Evolutionary conservation across 768 basidiomycete species (phyloP), one percentile per base, ranked within the genome.

Genomic region (Lactarius indigo): DNA sequence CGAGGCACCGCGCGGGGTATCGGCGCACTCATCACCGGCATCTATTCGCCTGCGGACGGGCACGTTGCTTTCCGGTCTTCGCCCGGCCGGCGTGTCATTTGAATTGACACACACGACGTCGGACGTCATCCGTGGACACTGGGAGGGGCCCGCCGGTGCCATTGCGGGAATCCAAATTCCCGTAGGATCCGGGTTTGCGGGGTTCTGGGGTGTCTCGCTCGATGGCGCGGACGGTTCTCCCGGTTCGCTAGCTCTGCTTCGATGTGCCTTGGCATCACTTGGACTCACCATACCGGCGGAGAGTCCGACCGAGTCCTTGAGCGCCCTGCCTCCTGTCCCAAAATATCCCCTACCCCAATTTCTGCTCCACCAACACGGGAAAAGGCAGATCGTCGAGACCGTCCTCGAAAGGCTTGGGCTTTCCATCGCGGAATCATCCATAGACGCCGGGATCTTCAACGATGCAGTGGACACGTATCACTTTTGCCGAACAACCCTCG

Each of bases 401-500:
- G 76, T 84, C 23, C 72, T 83, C 23, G 71, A 79, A 55, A 74
- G 78, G 2, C 68, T 85, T 6, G 63, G 60, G 1, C 55, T 76
- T 23, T 71, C 78, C 6, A 64, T 55, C 31, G 44, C 68, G 5
- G 63, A 37, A 5, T 72, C 74, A 5, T 30, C 61, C 23, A 23
- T 44, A 20, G 31, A 30, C 17, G 68, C 70, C 7, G 73, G 72
- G 44, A 64, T 80, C 0, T 81, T 92, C 70, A 76, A 83, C 67
- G 94, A 93, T 71, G 78, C 78, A 2, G 87, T 87, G 62, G 92
- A 98, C 73, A 85, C 82, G 1, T 91, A 94, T 74, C 76, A 77
- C 33, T 87, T 93, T 69, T 82, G 87, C 64, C 70, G 77, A 12
- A 68, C 77, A 9, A 63, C 75, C 37, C 26, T 57, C 20, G 57